Conservation (phyloP, 306 rosid genomes). For the Cucumis melo region DNA sequence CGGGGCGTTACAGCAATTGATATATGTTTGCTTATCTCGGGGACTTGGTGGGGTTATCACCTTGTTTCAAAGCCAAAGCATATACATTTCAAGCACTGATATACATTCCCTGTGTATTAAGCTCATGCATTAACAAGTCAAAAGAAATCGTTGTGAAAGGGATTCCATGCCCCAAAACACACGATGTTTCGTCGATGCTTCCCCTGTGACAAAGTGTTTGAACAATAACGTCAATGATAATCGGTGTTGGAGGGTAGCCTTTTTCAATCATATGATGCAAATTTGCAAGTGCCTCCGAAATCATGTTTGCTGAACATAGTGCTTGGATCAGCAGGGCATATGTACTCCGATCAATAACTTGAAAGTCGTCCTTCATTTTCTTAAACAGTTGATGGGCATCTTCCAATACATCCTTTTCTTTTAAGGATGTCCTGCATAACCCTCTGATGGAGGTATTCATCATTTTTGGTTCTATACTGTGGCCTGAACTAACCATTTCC, state of each 20-base stretch:
- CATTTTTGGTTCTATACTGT: conserved; percentile 34
- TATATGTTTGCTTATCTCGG: background rate
- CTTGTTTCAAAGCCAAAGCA: conserved; percentile 51
- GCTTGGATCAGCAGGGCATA: conserved; percentile 34
- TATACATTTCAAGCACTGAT: conserved; percentile 26
- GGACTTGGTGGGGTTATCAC: background rate
- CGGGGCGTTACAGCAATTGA: too few species aligned
- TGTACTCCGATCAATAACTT: too few species aligned
- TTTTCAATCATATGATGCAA: conserved; percentile 33
- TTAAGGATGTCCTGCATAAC: conserved; percentile 32
- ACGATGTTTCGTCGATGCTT: conserved; percentile 29
- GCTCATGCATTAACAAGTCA: too few species aligned
- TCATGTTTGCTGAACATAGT: conserved; percentile 22
- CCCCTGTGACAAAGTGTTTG: conserved; percentile 37
- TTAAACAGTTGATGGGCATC: conserved; percentile 40
- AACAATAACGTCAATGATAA: conserved; percentile 27
- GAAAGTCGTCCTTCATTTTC: conserved; percentile 48
- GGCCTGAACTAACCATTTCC: conserved; percentile 47
- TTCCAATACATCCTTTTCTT: conserved; percentile 23
- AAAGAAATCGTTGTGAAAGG: conserved; percentile 19
- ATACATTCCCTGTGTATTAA: conserved; percentile 23
- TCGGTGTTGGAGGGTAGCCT: conserved; percentile 23
- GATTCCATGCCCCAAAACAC: conserved; percentile 22
- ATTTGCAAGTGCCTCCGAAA: conserved; percentile 25
- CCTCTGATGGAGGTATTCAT: conserved; percentile 45